phyloP scores from a whole-genome alignment of 2,329 filamentous ascomycete genomes.

The Pseudogymnoascus sp. region DNA sequence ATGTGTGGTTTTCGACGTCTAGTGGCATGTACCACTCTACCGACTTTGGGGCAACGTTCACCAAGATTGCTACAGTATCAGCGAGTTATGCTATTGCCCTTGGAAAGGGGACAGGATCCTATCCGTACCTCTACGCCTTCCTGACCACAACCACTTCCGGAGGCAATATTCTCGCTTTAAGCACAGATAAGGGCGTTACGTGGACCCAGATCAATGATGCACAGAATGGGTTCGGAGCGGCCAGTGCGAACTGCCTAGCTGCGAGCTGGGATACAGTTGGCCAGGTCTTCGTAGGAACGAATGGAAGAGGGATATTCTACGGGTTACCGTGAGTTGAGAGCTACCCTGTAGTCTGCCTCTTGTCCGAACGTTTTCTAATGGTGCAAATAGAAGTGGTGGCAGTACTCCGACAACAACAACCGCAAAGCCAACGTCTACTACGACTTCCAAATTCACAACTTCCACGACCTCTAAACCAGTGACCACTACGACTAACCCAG shows the following conservation, averaged over 20 bases:
- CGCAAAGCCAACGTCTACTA: constrained; percentile 16
- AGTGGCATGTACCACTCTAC: constrained; percentile 45
- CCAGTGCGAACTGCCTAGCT: constrained; percentile 24
- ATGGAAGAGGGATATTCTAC: constrained; percentile 30
- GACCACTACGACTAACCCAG: constrained; percentile 9
- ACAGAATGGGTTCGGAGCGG: constrained; percentile 24
- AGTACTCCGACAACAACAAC: constrained; percentile 21
- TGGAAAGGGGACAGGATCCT: constrained; percentile 20
- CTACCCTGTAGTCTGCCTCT: background rate
- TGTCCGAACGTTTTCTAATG: background rate
- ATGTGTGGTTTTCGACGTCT: constrained; percentile 50
- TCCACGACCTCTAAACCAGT: constrained; percentile 10
- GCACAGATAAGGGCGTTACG: constrained; percentile 23
- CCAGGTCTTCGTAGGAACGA: constrained; percentile 29
- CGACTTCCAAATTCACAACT: constrained; percentile 2
- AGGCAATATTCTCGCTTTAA: constrained; percentile 22
- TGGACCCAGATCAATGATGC: constrained; percentile 27
- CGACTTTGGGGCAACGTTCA: constrained; percentile 39
- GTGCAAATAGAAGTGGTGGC: constrained; percentile 16
- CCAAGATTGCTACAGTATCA: constrained; percentile 17
- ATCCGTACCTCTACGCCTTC: constrained; percentile 25
- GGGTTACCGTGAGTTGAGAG: constrained; percentile 18
- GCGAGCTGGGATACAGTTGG: constrained; percentile 26
- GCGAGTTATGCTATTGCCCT: constrained; percentile 19
- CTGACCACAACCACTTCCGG: constrained; percentile 21